Conservation (phyloP, 148 eudicot genomes). For the Agrostemma githago region DNA sequence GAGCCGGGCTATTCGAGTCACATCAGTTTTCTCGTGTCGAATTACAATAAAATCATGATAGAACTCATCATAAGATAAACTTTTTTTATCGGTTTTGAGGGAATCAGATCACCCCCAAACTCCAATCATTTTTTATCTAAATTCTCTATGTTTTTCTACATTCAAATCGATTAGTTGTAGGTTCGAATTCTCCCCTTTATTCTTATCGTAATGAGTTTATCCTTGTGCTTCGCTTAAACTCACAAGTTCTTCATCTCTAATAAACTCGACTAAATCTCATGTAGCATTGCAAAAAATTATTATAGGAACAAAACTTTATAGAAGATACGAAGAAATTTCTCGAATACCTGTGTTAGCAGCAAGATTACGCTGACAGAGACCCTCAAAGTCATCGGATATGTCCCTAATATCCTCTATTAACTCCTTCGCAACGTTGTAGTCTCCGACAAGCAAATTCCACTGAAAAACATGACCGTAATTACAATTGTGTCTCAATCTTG, state of each 20-base stretch:
- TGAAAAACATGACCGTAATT: constrained; percentile 23
- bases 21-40: too few relatives aligned
- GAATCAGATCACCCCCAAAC: too few relatives aligned
- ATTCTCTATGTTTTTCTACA: too few relatives aligned
- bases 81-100: too few relatives aligned
- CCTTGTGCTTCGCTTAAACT: too few relatives aligned
- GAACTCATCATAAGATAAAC: too few relatives aligned
- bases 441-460: constrained; percentile 90
- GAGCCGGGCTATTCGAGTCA: too few relatives aligned
- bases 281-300: not conserved
- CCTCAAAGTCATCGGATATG: constrained; percentile 93
- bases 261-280: not conserved
- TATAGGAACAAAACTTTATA: not conserved
- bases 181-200: too few relatives aligned
- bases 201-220: too few relatives aligned
- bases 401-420: constrained; percentile 82
- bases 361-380: constrained; percentile 92
- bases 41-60: too few relatives aligned
- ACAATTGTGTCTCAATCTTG: not conserved
- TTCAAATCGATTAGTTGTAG: too few relatives aligned
- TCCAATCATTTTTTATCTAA: too few relatives aligned
- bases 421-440: constrained; percentile 79
- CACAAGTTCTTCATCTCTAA: not conserved
- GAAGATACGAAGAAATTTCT: not conserved
- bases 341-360: constrained; percentile 88